A percentile compares a stretch with the other conserved stretches of the same genome.
Evolutionary conservation across 257 asterid species (phyloP).

Genomic region (Primulina huaijiensis): DNA sequence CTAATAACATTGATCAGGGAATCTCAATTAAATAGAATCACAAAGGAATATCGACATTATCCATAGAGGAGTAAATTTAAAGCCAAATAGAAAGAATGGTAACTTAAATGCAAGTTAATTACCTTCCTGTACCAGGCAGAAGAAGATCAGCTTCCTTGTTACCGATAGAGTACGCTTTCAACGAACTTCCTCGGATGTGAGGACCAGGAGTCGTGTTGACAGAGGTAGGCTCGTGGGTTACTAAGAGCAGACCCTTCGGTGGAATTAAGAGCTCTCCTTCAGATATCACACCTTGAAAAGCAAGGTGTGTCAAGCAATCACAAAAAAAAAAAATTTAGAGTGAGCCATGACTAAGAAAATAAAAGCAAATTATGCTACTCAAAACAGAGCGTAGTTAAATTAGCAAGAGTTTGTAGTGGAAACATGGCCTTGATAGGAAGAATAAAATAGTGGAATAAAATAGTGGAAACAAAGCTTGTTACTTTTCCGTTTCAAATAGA

Average conservation of each 20-base stretch:
- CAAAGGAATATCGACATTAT: neutral
- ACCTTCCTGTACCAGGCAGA: conserved; percentile 54
- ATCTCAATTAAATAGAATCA: neutral
- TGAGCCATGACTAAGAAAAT: neutral
- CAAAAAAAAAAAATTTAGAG: neutral
- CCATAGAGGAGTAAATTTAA: neutral
- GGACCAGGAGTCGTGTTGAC: conserved; percentile 42
- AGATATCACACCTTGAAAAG: conserved; percentile 32
- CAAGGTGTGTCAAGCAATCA: neutral
- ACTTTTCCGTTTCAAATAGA: too few relatives aligned
- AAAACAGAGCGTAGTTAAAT: neutral
- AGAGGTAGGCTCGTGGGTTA: conserved; percentile 43
- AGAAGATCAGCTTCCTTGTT: conserved; percentile 42
- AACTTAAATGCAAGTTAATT: neutral
- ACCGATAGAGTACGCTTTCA: conserved; percentile 48
- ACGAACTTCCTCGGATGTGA: conserved; percentile 39
- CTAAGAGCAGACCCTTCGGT: conserved; percentile 44
- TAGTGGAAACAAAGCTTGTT: neutral
- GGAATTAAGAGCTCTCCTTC: conserved; percentile 37
- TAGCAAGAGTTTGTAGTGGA: neutral
- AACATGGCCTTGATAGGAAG: neutral
- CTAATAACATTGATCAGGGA: neutral
- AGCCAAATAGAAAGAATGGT: neutral
- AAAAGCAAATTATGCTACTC: neutral
- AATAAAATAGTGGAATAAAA: neutral